Base-by-base conservation (phyloP, 345 rosid genomes). In the Euphorbia lathyris region DNA sequence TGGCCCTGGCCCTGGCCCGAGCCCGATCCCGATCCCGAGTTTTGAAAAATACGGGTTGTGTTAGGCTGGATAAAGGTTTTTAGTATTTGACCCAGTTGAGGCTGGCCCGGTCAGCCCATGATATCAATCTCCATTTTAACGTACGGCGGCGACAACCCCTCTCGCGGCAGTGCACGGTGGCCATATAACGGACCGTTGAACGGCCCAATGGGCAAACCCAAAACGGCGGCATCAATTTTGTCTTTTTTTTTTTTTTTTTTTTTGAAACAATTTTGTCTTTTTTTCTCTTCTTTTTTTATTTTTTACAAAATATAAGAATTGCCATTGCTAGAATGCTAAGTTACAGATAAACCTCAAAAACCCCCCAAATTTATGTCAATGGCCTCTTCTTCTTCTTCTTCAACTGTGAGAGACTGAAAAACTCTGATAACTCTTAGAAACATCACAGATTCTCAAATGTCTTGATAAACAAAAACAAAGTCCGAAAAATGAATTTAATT, bases 401-500 rank as follows among this genome's bases (percentile, higher is more conserved):
- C 58, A 5, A 8, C 13, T 22, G 11, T 19, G 12, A 17, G 22
- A 32, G 23, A 19, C 64, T 22, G 27, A 23, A 12, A 34, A 22
- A 4, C 66, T 60, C 20, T 13, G 38, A 19, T 25, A 11, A n/a
- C 53, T 26, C 32, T 47, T 26, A 26, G 45, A 45, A 45, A 42
- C 38, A 27, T 17, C 20, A 25, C n/a, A 47, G 27, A 20, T 32
- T 52, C 53, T 57, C 40, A 19, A n/a, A 57, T 57, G 55, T 25
- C 1, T 19, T 30, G 23, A 66, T 52, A n/a, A 55, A 1, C 25
- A 22, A 12, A 14, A 22, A 0, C 47, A n/a, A 63, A 64, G 25
- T 10, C 55, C 29, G n/a, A 20, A 51, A 40, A 61, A 87, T 87
- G 96, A 81, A 87, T 50, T 68, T 80, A 34, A 36, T 77, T 58